phyloP scores from a whole-genome alignment of 139 green algal species.

The Chlamydomonas schloesseri region DNA sequence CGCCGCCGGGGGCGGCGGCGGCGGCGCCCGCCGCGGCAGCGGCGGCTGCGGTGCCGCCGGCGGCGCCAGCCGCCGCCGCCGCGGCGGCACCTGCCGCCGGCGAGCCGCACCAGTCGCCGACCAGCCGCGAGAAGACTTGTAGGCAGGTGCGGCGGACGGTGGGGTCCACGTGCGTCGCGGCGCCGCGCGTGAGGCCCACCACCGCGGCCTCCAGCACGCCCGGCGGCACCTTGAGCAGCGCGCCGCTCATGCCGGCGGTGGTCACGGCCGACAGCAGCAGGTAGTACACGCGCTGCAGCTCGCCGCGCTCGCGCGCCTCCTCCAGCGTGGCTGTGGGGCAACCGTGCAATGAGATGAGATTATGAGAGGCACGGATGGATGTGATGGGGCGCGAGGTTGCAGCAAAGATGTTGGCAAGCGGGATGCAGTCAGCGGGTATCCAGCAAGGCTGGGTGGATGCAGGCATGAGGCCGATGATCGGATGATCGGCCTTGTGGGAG shows the following conservation, averaged over 20 bases:
- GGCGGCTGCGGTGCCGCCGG: neutral
- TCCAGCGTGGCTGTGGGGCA: conserved; percentile 65
- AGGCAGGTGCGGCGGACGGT: conserved; percentile 70
- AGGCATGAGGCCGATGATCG: too few relatives aligned
- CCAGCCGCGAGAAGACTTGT: conserved; percentile 68
- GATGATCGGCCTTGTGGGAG: too few relatives aligned
- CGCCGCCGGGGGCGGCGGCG: neutral
- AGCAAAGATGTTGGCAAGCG: too few relatives aligned
- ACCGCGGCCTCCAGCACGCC: conserved; percentile 69
- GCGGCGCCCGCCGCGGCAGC: neutral
- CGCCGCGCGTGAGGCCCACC: conserved; percentile 57
- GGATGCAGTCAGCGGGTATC: too few relatives aligned
- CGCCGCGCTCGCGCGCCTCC: conserved; percentile 76
- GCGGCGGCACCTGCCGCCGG: neutral
- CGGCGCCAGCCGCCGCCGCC: neutral
- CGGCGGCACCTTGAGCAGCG: conserved; percentile 52
- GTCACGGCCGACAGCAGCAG: conserved; percentile 72
- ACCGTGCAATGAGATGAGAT: too few relatives aligned
- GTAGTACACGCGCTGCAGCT: conserved; percentile 86
- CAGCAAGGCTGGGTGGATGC: too few relatives aligned
- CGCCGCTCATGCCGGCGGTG: conserved; percentile 30
- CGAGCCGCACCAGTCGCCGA: conserved; percentile 63
- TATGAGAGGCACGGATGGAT: too few relatives aligned
- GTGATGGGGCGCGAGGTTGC: neutral
- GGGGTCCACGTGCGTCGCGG: conserved; percentile 73